Evolutionary conservation across 176 grass and related monocot species (phyloP).

Genomic region (Triticum monococcum): DNA sequence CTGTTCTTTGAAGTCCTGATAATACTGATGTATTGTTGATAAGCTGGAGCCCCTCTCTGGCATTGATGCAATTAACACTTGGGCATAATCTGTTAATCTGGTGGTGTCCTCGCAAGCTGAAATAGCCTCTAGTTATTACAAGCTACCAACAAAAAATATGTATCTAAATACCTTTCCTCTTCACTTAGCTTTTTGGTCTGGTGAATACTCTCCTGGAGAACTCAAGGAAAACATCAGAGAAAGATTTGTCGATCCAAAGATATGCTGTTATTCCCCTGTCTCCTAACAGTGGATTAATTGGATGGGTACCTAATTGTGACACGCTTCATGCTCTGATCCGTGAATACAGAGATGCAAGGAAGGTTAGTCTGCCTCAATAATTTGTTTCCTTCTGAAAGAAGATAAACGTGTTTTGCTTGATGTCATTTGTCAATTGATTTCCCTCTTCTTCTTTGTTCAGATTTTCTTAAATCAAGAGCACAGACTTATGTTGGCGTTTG

Average conservation of each 20-base stretch:
- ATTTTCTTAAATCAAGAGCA: constrained; percentile 99
- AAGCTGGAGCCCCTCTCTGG: background rate
- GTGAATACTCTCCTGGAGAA: constrained; percentile 97
- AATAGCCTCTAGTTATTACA: constrained; percentile 19
- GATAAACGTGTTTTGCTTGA: background rate
- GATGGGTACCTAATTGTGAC: constrained; percentile 95
- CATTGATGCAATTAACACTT: constrained; percentile 1
- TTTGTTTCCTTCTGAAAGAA: constrained; percentile 24
- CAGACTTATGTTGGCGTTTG: constrained; percentile 89
- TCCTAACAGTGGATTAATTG: constrained; percentile 97
- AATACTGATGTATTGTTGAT: background rate
- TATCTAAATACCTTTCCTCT: constrained; percentile 28
- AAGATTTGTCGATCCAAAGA: constrained; percentile 96
- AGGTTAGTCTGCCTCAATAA: constrained; percentile 58
- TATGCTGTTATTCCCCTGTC: constrained; percentile 97
- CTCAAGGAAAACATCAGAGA: constrained; percentile 86
- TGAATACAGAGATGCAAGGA: constrained; percentile 97
- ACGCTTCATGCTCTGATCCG: constrained; percentile 90
- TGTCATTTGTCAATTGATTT: constrained; percentile 12
- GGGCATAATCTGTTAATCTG: background rate
- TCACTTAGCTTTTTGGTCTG: constrained; percentile 83
- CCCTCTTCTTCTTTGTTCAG: constrained; percentile 46
- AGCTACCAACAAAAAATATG: background rate
- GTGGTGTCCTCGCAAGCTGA: constrained; percentile 7
- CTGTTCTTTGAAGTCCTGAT: background rate